These are phyloP conservation scores for Boletus reticulatus DNA, from an alignment of 768 basidiomycete genomes.

Conservation along the genomic window DNA sequence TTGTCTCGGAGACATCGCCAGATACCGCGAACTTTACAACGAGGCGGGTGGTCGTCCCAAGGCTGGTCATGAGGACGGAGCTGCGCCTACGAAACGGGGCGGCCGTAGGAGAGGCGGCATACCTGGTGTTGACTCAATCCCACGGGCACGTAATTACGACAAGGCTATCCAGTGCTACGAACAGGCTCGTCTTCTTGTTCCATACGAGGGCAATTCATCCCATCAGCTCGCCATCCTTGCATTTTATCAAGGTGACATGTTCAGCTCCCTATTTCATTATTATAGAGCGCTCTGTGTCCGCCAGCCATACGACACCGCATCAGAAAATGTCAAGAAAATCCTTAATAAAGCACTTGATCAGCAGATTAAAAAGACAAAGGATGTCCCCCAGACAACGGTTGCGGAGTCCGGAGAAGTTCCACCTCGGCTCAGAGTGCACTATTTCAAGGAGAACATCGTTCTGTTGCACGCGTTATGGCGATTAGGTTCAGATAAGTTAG, in stretches of 20 bases:
- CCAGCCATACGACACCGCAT: slow-evolving; percentile 83
- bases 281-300: slow-evolving; percentile 88
- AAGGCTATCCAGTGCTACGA: slow-evolving; percentile 82
- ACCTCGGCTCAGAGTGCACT: slow-evolving; percentile 54
- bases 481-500: slow-evolving; percentile 54
- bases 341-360: slow-evolving; percentile 65
- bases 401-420: slow-evolving; percentile 35
- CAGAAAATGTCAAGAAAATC: slow-evolving; percentile 77
- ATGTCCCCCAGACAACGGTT: slow-evolving; percentile 32
- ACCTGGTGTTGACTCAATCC: slow-evolving; percentile 40
- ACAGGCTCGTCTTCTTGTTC: slow-evolving; percentile 77
- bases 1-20: slow-evolving; percentile 90
- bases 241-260: slow-evolving; percentile 80
- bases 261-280: slow-evolving; percentile 79
- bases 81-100: slow-evolving; percentile 35
- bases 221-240: slow-evolving; percentile 95
- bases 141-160: slow-evolving; percentile 66
- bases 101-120: slow-evolving; percentile 50
- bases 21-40: slow-evolving; percentile 90
- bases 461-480: slow-evolving; percentile 78
- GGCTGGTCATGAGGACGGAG: slow-evolving; percentile 65
- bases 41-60: slow-evolving; percentile 63
- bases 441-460: slow-evolving; percentile 72
- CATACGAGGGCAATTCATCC: slow-evolving; percentile 89
- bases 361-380: slow-evolving; percentile 47